A percentile compares a stretch with the other conserved stretches of the same genome.
phyloP scores from a whole-genome alignment of 2,329 filamentous ascomycete species.

The Paramyrothecium roridum region DNA sequence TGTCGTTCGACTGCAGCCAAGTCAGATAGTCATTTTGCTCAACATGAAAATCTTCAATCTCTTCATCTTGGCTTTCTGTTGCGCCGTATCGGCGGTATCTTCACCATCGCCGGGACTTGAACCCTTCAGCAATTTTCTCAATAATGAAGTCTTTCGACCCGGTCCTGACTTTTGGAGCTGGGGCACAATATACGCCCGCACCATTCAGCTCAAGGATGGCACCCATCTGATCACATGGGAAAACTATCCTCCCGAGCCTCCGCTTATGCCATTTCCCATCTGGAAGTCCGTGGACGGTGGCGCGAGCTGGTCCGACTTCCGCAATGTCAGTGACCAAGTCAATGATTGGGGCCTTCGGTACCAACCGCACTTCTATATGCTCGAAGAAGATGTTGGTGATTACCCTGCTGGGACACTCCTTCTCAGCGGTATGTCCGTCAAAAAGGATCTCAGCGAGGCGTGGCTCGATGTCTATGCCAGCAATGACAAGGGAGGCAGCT shows the following conservation, averaged over 20 bases:
- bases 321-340: slow-evolving; percentile 59
- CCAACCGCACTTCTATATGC: slow-evolving; percentile 65
- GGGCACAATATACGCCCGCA: slow-evolving; percentile 41
- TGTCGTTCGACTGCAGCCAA: too few relatives aligned
- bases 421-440: slow-evolving; percentile 5
- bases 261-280: slow-evolving; percentile 52
- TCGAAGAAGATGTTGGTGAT: slow-evolving; percentile 54
- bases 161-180: too few relatives aligned
- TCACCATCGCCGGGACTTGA: too few relatives aligned
- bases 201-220: slow-evolving; percentile 38
- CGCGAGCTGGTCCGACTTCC: slow-evolving; percentile 60
- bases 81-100: too few relatives aligned
- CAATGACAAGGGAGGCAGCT: slow-evolving; percentile 3
- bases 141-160: too few relatives aligned
- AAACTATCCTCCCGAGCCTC: slow-evolving; percentile 56
- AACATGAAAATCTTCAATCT: too few relatives aligned
- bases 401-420: slow-evolving; percentile 39
- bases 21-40: too few relatives aligned
- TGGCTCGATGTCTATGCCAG: slow-evolving; percentile 12
- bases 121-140: too few relatives aligned
- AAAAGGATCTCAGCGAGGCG: slow-evolving; percentile 2
- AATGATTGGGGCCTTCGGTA: slow-evolving; percentile 66
- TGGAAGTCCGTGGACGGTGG: slow-evolving; percentile 51
- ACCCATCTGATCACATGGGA: slow-evolving; percentile 53
- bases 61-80: too few relatives aligned